These are phyloP conservation scores for Epichloe sp. DNA, from an alignment of 2,329 filamentous ascomycete species.

Conservation along the genomic window DNA sequence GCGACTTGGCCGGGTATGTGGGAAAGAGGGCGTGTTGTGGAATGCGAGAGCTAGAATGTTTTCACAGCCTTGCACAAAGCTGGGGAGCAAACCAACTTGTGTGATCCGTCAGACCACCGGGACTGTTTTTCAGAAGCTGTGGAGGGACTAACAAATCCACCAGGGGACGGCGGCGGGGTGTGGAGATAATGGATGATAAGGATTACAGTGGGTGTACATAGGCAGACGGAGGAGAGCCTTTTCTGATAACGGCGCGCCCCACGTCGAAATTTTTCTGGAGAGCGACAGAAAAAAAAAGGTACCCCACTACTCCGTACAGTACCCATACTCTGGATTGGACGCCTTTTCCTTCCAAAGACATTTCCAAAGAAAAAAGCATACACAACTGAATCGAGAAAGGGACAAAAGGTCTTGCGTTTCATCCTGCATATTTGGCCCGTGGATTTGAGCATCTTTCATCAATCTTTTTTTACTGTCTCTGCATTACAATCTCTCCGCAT, in stretches of 20 bases:
- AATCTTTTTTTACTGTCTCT: neutral
- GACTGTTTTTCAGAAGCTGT: neutral
- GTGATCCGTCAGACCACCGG: neutral
- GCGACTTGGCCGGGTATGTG: neutral
- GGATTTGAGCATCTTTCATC: neutral
- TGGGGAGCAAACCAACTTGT: no score
- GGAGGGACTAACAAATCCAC: neutral
- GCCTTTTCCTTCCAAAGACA: neutral
- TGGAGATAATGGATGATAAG: no score
- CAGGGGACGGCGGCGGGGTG: no score
- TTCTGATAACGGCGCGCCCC: neutral
- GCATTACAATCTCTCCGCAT: slow-evolving; percentile 17
- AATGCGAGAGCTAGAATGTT: neutral
- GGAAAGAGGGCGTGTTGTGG: neutral
- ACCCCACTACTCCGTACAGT: slow-evolving; percentile 2
- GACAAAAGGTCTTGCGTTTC: neutral
- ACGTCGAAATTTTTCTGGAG: slow-evolving; percentile 12
- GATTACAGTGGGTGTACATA: no score
- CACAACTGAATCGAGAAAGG: neutral
- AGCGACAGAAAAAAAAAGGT: slow-evolving; percentile 1
- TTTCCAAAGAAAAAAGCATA: neutral
- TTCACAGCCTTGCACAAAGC: neutral
- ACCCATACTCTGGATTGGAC: slow-evolving; percentile 1
- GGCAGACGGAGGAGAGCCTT: neutral
- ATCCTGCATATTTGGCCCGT: neutral